phyloP scores from a whole-genome alignment of 2,329 filamentous ascomycete genomes.

The Diaporthe destruens region DNA sequence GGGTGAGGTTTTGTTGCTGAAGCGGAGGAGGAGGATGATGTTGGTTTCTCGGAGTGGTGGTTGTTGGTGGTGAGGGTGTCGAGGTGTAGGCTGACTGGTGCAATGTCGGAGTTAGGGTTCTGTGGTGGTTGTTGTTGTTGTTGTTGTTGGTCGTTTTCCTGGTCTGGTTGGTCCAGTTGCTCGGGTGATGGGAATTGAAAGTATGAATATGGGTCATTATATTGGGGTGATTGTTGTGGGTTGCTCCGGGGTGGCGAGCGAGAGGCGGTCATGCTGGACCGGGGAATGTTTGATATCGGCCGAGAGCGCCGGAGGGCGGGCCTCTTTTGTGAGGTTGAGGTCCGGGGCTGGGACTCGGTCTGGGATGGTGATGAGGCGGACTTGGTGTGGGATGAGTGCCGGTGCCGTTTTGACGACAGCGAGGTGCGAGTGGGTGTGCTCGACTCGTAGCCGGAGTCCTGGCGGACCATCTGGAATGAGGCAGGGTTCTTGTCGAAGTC shows the following conservation, averaged over 20 bases:
- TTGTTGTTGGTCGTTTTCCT: neutral
- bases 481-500: conserved; percentile 49
- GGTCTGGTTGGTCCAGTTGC: conserved; percentile 37
- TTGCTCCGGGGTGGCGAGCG: conserved; percentile 45
- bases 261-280: conserved; percentile 45
- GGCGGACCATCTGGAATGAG: conserved; percentile 61
- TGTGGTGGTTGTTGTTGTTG: conserved; percentile 3
- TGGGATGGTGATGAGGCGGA: conserved; percentile 47
- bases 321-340: conserved; percentile 50
- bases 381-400: conserved; percentile 47
- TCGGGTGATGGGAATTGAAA: conserved; percentile 52
- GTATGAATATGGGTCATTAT: conserved; percentile 53
- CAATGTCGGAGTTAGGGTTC: conserved; percentile 35
- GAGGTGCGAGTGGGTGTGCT: conserved; percentile 55
- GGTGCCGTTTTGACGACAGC: conserved; percentile 46
- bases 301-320: conserved; percentile 57
- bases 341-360: conserved; percentile 22
- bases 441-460: conserved; percentile 72
- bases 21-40: conserved; percentile 52
- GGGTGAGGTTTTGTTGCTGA: neutral
- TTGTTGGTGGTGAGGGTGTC: conserved; percentile 36
- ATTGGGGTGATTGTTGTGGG: conserved; percentile 46
- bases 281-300: conserved; percentile 46
- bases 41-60: conserved; percentile 47
- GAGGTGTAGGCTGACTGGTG: conserved; percentile 38